A percentile compares a stretch with the other conserved stretches of the same genome.
phyloP scores from a whole-genome alignment of 2,329 filamentous ascomycete species.

The Hypoxylon sp. region DNA sequence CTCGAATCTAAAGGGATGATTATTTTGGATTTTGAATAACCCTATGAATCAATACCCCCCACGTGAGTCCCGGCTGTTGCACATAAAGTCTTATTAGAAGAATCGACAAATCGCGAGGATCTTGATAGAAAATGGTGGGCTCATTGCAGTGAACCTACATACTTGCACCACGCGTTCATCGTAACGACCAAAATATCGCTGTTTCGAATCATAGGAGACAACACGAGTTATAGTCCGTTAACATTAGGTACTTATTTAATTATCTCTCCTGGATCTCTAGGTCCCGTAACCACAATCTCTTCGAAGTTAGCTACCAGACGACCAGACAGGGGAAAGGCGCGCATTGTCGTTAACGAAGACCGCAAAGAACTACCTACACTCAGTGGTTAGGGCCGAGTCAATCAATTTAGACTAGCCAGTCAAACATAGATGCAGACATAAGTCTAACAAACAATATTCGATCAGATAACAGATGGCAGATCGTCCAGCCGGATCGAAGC shows the following conservation, averaged over 20 bases:
- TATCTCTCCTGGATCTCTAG: background rate
- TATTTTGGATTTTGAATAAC: conserved; percentile 4
- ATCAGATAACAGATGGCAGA: background rate
- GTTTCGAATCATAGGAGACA: no score
- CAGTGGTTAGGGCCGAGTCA: background rate
- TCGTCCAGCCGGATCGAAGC: background rate
- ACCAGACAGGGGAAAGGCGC: background rate
- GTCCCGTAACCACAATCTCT: background rate
- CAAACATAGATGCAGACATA: background rate
- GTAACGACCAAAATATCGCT: background rate
- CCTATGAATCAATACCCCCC: background rate
- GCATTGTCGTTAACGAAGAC: background rate
- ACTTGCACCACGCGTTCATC: background rate
- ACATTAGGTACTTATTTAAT: no score
- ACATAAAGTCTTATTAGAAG: background rate
- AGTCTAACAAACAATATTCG: background rate
- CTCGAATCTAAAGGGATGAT: background rate
- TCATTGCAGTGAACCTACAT: background rate
- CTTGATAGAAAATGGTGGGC: background rate
- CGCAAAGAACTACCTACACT: background rate
- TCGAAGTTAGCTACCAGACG: background rate
- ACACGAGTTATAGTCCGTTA: no score
- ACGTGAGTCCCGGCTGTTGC: no score
- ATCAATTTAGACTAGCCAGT: background rate
- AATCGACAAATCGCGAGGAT: background rate